Base-by-base conservation (phyloP, 2,329 filamentous ascomycete species). In the Didymella pomorum region DNA sequence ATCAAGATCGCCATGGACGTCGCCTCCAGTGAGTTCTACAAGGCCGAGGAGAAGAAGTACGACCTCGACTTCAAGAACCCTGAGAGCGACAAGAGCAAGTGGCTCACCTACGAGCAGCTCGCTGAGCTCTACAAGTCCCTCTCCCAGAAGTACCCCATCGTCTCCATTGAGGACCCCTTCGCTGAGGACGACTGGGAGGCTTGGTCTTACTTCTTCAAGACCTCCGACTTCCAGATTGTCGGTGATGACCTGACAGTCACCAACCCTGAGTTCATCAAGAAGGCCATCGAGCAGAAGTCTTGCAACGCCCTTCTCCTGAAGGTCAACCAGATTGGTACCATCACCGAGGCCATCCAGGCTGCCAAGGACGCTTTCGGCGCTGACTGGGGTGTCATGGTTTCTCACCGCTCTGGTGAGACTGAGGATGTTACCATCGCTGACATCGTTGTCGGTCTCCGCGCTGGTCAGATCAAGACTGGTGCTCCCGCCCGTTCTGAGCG, bases 51-150 rank as follows among this genome's bases (percentile, higher is more conserved):
- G 79, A 97, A 98, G 91, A 98, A 98, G 87, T 99, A 99, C 87
- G 95, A 99, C 79, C 87, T 99, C 68, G 95, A 98, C 89, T 99
- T 98, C 92, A 98, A 99, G 92, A 99, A 99, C 89, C 94, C 95
- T 76, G 90, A 98, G 66, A 95, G 90, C 80, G 95, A 99, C 85
- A 86, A 89, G 78, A 86, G 82, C 85, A 98, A 99, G 88, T 98
- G 95, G 95, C 86, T 99, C 85, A 97, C 92, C 71, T 98, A 98
- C 83, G 92, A 98, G 86, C 86, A 99, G 84, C 90, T 99, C 64
- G 94, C 95, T 78, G 88, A 90, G 76, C 84, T 96, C 74, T 98
- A 99, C 89, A 87, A 91, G 80, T 84, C 88, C 45, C 89, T 99
- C 63, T 86, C 87, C 79, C 86, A 89, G 86, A 97, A 97, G 85